These are phyloP conservation scores for Ceratorhiza oryzae-sativae DNA, from an alignment of 1,284 basidiomycete species.

Conservation along the genomic window DNA sequence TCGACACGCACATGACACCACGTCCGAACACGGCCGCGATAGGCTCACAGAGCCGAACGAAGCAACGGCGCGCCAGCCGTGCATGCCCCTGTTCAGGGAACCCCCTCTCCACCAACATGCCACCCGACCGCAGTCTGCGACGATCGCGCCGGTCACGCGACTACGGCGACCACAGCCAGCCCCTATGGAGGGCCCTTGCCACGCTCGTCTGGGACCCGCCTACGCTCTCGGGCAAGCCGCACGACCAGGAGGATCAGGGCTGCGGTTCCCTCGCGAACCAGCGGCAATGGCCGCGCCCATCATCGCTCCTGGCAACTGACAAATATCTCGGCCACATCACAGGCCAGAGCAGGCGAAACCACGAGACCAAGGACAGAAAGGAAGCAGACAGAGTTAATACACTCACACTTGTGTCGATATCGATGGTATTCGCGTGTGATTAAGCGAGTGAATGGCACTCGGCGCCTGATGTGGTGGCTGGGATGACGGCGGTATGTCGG, in stretches of 20 bases:
- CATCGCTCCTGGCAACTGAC: conserved; percentile 21
- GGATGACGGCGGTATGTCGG: conserved; percentile 14
- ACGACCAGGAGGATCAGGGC: conserved; percentile 10
- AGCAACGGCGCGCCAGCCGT: conserved; percentile 13
- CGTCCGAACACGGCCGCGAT: conserved; percentile 36
- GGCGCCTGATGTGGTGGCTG: conserved; percentile 9
- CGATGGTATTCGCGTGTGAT: neutral
- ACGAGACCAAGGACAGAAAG: conserved; percentile 11
- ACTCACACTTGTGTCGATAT: conserved; percentile 9
- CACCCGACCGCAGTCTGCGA: conserved; percentile 37
- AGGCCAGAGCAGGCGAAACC: neutral
- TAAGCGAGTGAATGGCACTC: neutral
- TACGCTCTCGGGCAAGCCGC: conserved; percentile 14
- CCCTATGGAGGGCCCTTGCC: conserved; percentile 26
- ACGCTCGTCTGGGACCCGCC: neutral
- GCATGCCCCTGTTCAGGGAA: neutral
- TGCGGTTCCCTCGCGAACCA: conserved; percentile 21
- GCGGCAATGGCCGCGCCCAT: conserved; percentile 21
- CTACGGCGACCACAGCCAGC: neutral
- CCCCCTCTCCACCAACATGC: conserved; percentile 22
- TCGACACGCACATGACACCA: conserved; percentile 28
- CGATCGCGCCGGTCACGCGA: conserved; percentile 31
- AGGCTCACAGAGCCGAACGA: conserved; percentile 35
- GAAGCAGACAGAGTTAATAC: conserved; percentile 2
- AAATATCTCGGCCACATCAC: conserved; percentile 29